Conservation (phyloP, 495 filamentous ascomycete species). For the Amorphotheca resinae region DNA sequence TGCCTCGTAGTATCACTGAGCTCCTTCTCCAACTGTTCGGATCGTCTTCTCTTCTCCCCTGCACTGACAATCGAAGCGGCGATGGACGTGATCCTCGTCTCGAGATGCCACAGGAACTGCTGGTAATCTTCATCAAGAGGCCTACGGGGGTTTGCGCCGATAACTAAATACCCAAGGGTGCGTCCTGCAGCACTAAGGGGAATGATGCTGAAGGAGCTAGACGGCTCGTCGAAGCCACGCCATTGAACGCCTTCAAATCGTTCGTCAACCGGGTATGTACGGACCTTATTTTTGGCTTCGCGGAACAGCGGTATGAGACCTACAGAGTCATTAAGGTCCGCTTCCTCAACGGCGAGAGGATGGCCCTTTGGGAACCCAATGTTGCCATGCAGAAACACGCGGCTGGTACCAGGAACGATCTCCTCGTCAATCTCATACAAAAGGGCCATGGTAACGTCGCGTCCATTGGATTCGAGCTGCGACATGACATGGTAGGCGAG, state of each 20-base stretch:
- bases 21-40: constrained; percentile 3
- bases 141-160: constrained; percentile 16
- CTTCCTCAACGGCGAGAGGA: constrained; percentile 31
- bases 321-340: constrained; percentile 46
- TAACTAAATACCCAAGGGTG: constrained; percentile 23
- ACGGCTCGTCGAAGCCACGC: constrained; percentile 25
- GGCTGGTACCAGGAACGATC: constrained; percentile 30
- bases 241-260: constrained; percentile 27
- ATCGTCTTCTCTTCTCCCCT: constrained; percentile 49
- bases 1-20: constrained; percentile 5
- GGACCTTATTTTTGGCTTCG: constrained; percentile 44
- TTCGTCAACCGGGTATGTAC: constrained; percentile 37
- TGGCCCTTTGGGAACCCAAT: constrained; percentile 51
- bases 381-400: constrained; percentile 43
- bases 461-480: constrained; percentile 28
- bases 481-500: constrained; percentile 6
- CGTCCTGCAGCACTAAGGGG: constrained; percentile 26
- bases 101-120: constrained; percentile 9
- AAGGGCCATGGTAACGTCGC: constrained; percentile 48
- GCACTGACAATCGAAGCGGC: constrained; percentile 53
- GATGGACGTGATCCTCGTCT: constrained; percentile 38
- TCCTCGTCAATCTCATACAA: constrained; percentile 44
- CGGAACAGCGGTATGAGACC: constrained; percentile 52
- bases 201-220: constrained; percentile 47
- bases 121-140: constrained; percentile 8